These are phyloP conservation scores for Botrytis byssoidea DNA, from an alignment of 2,329 filamentous ascomycete species.

Conservation along the genomic window DNA sequence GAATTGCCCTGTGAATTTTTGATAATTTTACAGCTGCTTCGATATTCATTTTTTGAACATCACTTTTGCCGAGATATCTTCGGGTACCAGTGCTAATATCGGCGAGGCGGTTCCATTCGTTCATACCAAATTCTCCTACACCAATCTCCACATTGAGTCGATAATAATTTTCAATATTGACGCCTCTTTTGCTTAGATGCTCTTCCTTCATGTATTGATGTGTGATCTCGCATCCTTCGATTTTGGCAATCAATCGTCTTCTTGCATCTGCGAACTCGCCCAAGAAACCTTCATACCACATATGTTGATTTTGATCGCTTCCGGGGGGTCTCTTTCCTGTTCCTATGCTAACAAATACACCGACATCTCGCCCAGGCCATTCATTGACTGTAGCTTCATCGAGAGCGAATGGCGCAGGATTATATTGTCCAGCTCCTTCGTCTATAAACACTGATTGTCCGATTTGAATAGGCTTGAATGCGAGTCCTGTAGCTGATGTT, in stretches of 20 bases:
- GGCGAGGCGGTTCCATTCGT: slow-evolving; percentile 91
- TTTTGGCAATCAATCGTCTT: slow-evolving; percentile 80
- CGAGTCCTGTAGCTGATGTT: slow-evolving; percentile 85
- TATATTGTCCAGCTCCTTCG: slow-evolving; percentile 87
- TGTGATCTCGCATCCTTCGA: slow-evolving; percentile 90
- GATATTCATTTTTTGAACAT: slow-evolving; percentile 74
- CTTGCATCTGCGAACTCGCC: slow-evolving; percentile 91
- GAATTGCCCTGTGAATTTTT: slow-evolving; percentile 75
- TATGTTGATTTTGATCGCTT: slow-evolving; percentile 66
- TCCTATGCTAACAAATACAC: slow-evolving; percentile 90
- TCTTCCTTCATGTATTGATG: slow-evolving; percentile 84
- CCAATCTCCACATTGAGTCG: slow-evolving; percentile 96
- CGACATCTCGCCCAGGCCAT: slow-evolving; percentile 90
- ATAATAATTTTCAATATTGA: slow-evolving; percentile 89
- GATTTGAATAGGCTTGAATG: slow-evolving; percentile 93
- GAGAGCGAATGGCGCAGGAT: slow-evolving; percentile 79
- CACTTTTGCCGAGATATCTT: slow-evolving; percentile 71
- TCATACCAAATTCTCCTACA: slow-evolving; percentile 97
- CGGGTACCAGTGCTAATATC: slow-evolving; percentile 93
- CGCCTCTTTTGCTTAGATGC: slow-evolving; percentile 71
- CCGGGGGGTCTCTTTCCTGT: slow-evolving; percentile 78
- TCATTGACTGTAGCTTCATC: slow-evolving; percentile 92
- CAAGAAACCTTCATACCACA: slow-evolving; percentile 94
- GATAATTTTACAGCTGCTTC: slow-evolving; percentile 77
- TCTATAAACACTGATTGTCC: slow-evolving; percentile 94